Conservation (phyloP, 2,329 filamentous ascomycete species). For the Clonostachys solani region DNA sequence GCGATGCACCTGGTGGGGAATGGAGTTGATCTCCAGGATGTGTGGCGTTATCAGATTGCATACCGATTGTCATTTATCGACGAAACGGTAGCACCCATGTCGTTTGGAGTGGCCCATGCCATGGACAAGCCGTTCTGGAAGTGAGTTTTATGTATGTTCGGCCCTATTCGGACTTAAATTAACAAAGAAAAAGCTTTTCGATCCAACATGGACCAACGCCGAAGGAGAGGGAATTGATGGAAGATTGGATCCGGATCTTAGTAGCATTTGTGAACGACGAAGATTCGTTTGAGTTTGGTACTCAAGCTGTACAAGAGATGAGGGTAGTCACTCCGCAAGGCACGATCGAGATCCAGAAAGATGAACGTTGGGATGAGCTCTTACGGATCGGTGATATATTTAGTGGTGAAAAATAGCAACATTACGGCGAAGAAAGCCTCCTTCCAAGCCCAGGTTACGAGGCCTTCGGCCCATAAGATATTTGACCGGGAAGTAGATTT, state of each 20-base stretch:
- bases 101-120: slow-evolving; percentile 26
- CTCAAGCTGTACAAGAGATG: slow-evolving; percentile 22
- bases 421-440: too few species aligned
- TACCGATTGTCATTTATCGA: slow-evolving; percentile 35
- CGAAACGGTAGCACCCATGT: slow-evolving; percentile 26
- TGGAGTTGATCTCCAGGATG: slow-evolving; percentile 22
- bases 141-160: slow-evolving; percentile 13
- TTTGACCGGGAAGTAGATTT: too few species aligned
- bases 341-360: slow-evolving; percentile 23
- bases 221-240: slow-evolving; percentile 25
- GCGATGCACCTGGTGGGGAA: slow-evolving; percentile 19
- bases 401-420: slow-evolving; percentile 1
- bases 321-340: slow-evolving; percentile 25
- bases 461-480: too few species aligned
- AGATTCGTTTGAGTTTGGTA: slow-evolving; percentile 21
- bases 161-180: too few species aligned
- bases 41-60: slow-evolving; percentile 36
- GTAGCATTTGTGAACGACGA: slow-evolving; percentile 28
- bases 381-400: slow-evolving; percentile 18
- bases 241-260: slow-evolving; percentile 28
- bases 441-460: too few species aligned
- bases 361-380: slow-evolving; percentile 26
- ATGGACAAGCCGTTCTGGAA: slow-evolving; percentile 39
- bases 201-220: slow-evolving; percentile 29
- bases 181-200: slow-evolving; percentile 18